Base-by-base conservation (phyloP, 495 filamentous ascomycete genomes). In the Xylaria nigripes region DNA sequence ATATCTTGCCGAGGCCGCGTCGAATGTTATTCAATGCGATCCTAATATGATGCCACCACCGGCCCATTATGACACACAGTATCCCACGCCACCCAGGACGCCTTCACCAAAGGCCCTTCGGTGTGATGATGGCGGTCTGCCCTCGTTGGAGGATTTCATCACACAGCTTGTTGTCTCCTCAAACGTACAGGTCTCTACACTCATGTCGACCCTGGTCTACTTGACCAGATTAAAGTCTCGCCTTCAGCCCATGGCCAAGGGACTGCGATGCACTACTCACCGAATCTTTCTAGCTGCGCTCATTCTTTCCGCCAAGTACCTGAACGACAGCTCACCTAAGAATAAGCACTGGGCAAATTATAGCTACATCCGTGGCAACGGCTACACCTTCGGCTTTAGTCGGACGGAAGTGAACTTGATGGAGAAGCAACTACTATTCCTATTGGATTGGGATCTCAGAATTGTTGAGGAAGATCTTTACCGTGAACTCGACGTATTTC, bases 281-380 rank as follows among this genome's bases (percentile, higher is more conserved):
- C 86, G 93, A 55, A 98, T 98, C 86, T 96, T 98, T 67, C 76
- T 98, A 50, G 88, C 94, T 21, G 81, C 89, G 4, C 81, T 96
- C 54, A 95, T 96, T 63, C 80, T 95, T 44, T 82, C 90, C 2
- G 95, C 93, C 50, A 98, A 98, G 77, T 98, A 96, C 69, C 78
- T 97, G 34, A 95, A 98, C 70, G 93, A 98, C 71, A 95, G 91
- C 45, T 95, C 90, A 23, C 93, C 94, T 48, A 97, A 97, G 85
- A 98, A 98, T 81, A 97, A 96, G 82, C 93, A 98, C 76, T 98
- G 93, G 93, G 90, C 93, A 24, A 83, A 80, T 54, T 98, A 97
- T 76, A 92, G 86, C 48, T 83, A 93, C 53, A 81, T 84, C 60
- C 56, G 54, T 38, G 62, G 57, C 18, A 85, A 84, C 45, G 86